These are phyloP conservation scores for Clohesyomyces aquaticus DNA, from an alignment of 495 filamentous ascomycete species.

Conservation along the genomic window DNA sequence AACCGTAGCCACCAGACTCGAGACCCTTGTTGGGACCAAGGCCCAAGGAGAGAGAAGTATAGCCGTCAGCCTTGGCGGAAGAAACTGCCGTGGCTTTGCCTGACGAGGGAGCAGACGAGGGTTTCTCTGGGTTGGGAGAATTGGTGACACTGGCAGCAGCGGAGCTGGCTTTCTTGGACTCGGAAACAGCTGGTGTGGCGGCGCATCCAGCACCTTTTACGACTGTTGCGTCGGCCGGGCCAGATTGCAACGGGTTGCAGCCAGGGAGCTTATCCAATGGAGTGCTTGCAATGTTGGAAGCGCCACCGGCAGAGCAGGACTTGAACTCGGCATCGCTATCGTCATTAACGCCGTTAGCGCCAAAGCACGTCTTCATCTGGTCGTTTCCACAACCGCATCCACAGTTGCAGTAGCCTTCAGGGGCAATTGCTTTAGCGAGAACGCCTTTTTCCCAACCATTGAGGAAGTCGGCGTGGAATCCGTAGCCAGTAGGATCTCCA, in stretches of 20 bases:
- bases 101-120: background rate
- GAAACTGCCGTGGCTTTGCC: background rate
- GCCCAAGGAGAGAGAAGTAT: background rate
- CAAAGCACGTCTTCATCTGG: conserved; percentile 38
- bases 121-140: background rate
- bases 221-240: conserved; percentile 29
- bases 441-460: conserved; percentile 41
- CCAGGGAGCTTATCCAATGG: conserved; percentile 34
- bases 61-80: background rate
- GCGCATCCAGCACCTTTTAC: conserved; percentile 30
- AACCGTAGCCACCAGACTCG: background rate
- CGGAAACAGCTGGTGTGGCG: conserved; percentile 6
- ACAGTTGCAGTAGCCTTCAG: conserved; percentile 34
- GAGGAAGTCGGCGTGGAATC: conserved; percentile 38
- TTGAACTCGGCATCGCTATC: conserved; percentile 28
- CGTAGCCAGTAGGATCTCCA: conserved; percentile 39
- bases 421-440: conserved; percentile 36
- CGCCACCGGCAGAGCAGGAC: conserved; percentile 26
- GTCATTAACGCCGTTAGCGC: conserved; percentile 36
- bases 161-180: background rate
- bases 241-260: conserved; percentile 38
- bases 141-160: conserved; percentile 1
- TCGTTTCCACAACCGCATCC: conserved; percentile 37
- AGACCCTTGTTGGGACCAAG: background rate
- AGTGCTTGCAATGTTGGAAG: conserved; percentile 7